Evolutionary conservation across 1,139 yeast genomes (phyloP).

Genomic region (Kurtzmaniella quercitrusa): DNA sequence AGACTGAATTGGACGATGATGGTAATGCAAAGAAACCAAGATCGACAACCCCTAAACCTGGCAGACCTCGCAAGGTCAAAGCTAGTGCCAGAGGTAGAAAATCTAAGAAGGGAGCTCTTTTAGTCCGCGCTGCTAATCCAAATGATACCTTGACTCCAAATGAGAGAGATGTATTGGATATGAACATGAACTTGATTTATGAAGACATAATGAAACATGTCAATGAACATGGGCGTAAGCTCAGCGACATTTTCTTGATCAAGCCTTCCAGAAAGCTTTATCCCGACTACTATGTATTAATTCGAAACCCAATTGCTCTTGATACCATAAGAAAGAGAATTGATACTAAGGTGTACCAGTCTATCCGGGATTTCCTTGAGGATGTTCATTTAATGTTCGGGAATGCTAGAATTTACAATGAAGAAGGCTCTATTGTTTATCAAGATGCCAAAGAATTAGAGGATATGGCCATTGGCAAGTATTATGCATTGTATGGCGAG

Average conservation of each 20-base stretch:
- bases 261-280: slow-evolving; percentile 70
- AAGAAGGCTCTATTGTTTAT: slow-evolving; percentile 81
- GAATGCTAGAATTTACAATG: slow-evolving; percentile 85
- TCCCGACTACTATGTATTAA: slow-evolving; percentile 83
- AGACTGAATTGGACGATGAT: slow-evolving; percentile 10
- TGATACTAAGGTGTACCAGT: slow-evolving; percentile 46
- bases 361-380: slow-evolving; percentile 57
- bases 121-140: slow-evolving; percentile 34
- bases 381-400: slow-evolving; percentile 75
- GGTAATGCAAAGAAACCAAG: slow-evolving; percentile 22
- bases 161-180: slow-evolving; percentile 39
- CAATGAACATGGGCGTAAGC: slow-evolving; percentile 37
- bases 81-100: slow-evolving; percentile 23
- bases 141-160: slow-evolving; percentile 38
- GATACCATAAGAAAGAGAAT: slow-evolving; percentile 63
- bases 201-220: slow-evolving; percentile 39
- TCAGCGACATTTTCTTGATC: slow-evolving; percentile 60
- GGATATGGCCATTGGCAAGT: slow-evolving; percentile 34
- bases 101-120: slow-evolving; percentile 21
- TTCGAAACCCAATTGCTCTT: slow-evolving; percentile 77
- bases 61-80: slow-evolving; percentile 16
- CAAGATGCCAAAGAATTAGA: slow-evolving; percentile 73
- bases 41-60: slow-evolving; percentile 25
- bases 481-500: slow-evolving; percentile 21
- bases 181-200: slow-evolving; percentile 39